Evolutionary conservation across 106 monocot species (phyloP), one percentile per base, ranked within the genome.

Genomic region (Narthecium ossifragum): DNA sequence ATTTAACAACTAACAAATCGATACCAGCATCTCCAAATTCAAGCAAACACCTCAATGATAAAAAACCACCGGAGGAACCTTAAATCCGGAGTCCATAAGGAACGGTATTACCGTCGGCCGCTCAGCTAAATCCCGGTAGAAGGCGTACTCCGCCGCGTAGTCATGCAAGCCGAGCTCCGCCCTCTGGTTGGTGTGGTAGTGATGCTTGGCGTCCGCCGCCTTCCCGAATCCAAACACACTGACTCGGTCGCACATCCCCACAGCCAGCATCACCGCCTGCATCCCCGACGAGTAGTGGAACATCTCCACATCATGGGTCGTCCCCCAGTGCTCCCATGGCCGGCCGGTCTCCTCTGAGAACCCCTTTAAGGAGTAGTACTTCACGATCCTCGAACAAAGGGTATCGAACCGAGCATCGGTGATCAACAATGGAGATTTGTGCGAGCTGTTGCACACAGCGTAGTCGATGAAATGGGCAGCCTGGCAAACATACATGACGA

Each of bases 231-330:
- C 87, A 32, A 84, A 84, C 1, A 71, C 12, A 39, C 63, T 78
- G 1, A 78, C 78, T 25, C 39, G 46, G 28, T 78, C 66, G 62
- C 83, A 84, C 22, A 79, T 64, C 5, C 78, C 83, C 23, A 75
- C 22, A 8, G 75, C 79, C 14, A 84, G 66, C 59, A 84, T 60
- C 25, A 84, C 70, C 8, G 79, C 84, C 64, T 84, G 75, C 62
- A 84, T 67, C 29, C 85, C 81, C 34, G 85, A 81, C n/a, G 85
- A 86, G 63, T 86, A 81, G 24, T 74, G 85, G 52, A 86, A 78
- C 63, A 68, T 67, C 74, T 26, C 54, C 18, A 31, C 67, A 41
- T 86, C 81, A 11, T 74, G 66, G 18, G 27, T 34, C 48, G 55
- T 52, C 0, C 41, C 27, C 81, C 85, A 86, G 37, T 77, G 59